These are phyloP conservation scores for Hsuehochloa calcarea DNA, from an alignment of 176 grass and related monocot genomes.

Conservation along the genomic window DNA sequence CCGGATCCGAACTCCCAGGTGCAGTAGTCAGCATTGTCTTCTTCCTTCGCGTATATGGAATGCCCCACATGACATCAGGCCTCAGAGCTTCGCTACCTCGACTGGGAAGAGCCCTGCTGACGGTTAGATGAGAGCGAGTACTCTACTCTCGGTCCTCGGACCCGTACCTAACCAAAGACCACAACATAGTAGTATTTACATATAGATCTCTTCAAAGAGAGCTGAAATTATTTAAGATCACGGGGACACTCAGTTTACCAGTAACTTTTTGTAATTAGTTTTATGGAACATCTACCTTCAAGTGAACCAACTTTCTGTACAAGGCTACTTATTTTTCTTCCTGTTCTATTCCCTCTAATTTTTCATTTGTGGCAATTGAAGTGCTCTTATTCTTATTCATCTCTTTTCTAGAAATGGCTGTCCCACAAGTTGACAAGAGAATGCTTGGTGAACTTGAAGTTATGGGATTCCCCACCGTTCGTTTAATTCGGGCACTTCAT, in stretches of 20 bases:
- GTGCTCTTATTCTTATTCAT: neutral
- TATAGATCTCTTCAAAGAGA: neutral
- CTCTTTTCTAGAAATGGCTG: constrained; percentile 55
- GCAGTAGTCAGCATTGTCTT: too few relatives aligned
- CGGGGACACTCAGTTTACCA: neutral
- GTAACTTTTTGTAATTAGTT: neutral
- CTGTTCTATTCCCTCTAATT: neutral
- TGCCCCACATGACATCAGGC: too few relatives aligned
- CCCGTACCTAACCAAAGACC: too few relatives aligned
- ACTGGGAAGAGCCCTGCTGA: too few relatives aligned
- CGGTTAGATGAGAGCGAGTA: too few relatives aligned
- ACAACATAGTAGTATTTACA: neutral
- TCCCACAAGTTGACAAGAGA: constrained; percentile 67
- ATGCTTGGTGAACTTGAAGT: constrained; percentile 74
- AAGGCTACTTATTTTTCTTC: neutral
- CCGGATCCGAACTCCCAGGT: too few relatives aligned
- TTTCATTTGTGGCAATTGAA: constrained; percentile 3
- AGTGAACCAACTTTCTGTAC: neutral
- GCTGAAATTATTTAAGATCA: neutral
- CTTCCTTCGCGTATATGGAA: too few relatives aligned
- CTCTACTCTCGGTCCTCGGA: too few relatives aligned
- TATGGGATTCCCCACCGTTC: constrained; percentile 74
- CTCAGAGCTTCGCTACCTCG: too few relatives aligned
- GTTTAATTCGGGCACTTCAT: constrained; percentile 82
- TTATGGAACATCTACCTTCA: constrained; percentile 14